phyloP scores from a whole-genome alignment of 768 basidiomycete genomes.

The Leccinum disarticulatum region DNA sequence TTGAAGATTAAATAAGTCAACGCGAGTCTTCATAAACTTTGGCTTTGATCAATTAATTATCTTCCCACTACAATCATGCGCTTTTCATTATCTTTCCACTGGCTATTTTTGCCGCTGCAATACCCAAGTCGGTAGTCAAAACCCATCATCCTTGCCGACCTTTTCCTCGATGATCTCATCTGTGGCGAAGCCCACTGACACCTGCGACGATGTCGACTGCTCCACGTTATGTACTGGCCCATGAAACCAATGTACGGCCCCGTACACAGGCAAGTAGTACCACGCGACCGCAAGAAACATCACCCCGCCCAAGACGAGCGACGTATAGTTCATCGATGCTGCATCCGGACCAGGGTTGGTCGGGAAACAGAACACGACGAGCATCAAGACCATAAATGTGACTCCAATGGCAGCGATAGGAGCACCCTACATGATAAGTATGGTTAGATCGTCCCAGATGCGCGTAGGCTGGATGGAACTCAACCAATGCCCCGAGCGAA shows the following conservation, averaged over 20 bases:
- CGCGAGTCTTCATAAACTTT: no score
- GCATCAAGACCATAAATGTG: constrained; percentile 63
- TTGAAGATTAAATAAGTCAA: no score
- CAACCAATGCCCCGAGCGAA: constrained; percentile 40
- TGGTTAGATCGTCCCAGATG: background rate
- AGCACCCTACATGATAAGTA: constrained; percentile 43
- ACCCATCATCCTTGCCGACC: background rate
- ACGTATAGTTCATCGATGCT: constrained; percentile 66
- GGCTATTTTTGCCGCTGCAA: no score
- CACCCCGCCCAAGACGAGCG: constrained; percentile 62
- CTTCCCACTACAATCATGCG: no score
- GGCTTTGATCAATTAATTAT: no score
- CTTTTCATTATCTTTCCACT: no score
- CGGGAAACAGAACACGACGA: constrained; percentile 58
- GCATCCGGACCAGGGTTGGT: constrained; percentile 43
- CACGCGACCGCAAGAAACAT: constrained; percentile 54
- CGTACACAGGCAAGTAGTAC: constrained; percentile 68
- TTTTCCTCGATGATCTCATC: background rate
- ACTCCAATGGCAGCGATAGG: constrained; percentile 55
- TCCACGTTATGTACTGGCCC: constrained; percentile 54
- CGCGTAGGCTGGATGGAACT: constrained; percentile 4
- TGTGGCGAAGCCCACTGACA: background rate
- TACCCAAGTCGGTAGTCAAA: no score
- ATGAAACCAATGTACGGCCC: constrained; percentile 68
- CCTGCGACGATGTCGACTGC: background rate